Evolutionary conservation across 805 yeast species (phyloP).

Genomic region (Sungouiella blattae): DNA sequence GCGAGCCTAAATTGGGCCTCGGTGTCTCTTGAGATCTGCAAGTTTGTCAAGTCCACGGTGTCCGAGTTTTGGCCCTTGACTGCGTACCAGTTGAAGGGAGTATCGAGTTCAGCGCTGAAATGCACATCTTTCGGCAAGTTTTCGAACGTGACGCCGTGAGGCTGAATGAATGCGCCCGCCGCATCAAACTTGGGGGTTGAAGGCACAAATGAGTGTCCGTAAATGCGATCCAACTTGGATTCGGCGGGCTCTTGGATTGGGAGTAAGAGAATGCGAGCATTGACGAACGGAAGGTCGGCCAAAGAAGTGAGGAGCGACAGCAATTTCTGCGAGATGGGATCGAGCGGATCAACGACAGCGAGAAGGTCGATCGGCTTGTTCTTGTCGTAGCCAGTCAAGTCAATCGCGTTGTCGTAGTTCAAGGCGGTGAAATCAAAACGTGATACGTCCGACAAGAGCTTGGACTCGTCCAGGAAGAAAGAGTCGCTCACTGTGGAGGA

Average conservation of each 20-base stretch:
- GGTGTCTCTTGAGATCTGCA: constrained; percentile 40
- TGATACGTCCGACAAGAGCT: constrained; percentile 39
- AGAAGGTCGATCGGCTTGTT: constrained; percentile 50
- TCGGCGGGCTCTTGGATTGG: constrained; percentile 49
- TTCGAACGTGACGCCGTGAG: constrained; percentile 31
- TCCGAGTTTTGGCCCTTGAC: constrained; percentile 42
- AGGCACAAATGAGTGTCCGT: constrained; percentile 41
- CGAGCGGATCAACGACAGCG: constrained; percentile 67
- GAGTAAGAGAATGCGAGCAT: constrained; percentile 51
- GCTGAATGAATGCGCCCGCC: constrained; percentile 18
- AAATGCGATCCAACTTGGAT: constrained; percentile 57
- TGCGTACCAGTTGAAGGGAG: constrained; percentile 68
- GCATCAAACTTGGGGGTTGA: constrained; percentile 28
- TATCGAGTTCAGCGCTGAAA: constrained; percentile 52
- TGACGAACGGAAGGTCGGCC: constrained; percentile 45
- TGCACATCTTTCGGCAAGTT: not conserved
- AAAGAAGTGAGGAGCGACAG: constrained; percentile 44
- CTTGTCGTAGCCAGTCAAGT: constrained; percentile 15
- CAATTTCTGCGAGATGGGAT: constrained; percentile 63
- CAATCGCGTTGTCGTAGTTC: constrained; percentile 25
- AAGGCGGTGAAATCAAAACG: constrained; percentile 44
- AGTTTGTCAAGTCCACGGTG: constrained; percentile 58
- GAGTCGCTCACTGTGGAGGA: constrained; percentile 43
- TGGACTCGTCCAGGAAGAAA: constrained; percentile 40
- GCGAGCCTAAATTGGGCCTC: constrained; percentile 44